Conservation (phyloP, 495 filamentous ascomycete species). For the Penicillium tannophilum region DNA sequence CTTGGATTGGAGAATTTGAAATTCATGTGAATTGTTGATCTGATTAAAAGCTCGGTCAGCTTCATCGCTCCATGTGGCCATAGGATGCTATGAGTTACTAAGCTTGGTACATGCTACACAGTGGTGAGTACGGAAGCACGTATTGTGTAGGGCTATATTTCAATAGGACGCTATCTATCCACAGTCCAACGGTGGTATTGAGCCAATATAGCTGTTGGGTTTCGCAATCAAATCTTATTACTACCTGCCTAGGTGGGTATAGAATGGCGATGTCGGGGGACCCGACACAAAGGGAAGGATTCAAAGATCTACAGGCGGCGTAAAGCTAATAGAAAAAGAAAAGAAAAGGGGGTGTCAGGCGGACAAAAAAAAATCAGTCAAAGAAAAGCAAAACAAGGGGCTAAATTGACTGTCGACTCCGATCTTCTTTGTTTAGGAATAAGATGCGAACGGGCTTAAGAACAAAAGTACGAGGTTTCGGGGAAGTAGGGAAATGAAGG, state of each 20-base stretch:
- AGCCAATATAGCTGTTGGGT: background rate
- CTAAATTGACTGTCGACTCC: no score
- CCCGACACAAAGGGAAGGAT: slow-evolving; percentile 13
- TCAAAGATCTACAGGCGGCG: slow-evolving; percentile 9
- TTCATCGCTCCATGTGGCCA: no score
- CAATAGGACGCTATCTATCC: no score
- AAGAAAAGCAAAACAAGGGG: slow-evolving; percentile 2
- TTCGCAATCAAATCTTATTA: background rate
- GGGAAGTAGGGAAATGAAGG: background rate
- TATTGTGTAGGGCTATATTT: no score
- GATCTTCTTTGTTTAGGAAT: background rate
- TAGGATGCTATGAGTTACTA: no score
- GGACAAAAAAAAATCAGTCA: slow-evolving; percentile 11
- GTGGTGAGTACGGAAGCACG: no score
- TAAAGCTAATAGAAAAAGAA: slow-evolving; percentile 2
- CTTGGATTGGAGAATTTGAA: background rate
- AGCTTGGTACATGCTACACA: no score
- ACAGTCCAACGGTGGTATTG: no score
- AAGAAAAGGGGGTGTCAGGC: slow-evolving; percentile 16
- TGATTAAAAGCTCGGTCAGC: no score
- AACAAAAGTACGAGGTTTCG: slow-evolving; percentile 4
- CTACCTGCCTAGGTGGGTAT: slow-evolving; percentile 19
- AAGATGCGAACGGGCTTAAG: background rate
- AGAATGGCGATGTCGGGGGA: slow-evolving; percentile 7
- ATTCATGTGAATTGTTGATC: background rate